These are phyloP conservation scores for Trifolium subterraneum DNA, from an alignment of 306 rosid genomes.

Conservation along the genomic window DNA sequence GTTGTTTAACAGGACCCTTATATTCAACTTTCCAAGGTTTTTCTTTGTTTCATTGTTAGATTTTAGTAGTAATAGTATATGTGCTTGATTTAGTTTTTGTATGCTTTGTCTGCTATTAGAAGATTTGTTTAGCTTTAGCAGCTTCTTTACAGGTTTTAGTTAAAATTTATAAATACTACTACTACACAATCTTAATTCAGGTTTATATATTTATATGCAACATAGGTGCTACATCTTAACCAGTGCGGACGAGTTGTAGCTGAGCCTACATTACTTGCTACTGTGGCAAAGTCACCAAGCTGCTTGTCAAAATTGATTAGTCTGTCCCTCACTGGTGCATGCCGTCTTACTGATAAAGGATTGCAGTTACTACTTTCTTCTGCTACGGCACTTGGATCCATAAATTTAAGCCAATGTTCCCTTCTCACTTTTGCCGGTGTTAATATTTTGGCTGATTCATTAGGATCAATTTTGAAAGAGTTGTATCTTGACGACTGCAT, in stretches of 20 bases:
- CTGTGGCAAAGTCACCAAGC: slow-evolving; percentile 56
- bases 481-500: slow-evolving; percentile 77
- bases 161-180: not conserved
- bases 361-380: slow-evolving; percentile 64
- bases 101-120: not conserved
- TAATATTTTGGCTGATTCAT: slow-evolving; percentile 55
- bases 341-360: slow-evolving; percentile 77
- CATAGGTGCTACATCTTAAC: slow-evolving; percentile 83
- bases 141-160: not conserved
- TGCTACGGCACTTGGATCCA: slow-evolving; percentile 68
- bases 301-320: slow-evolving; percentile 58
- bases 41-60: no score
- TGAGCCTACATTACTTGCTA: slow-evolving; percentile 57
- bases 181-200: slow-evolving; percentile 8
- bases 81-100: no score
- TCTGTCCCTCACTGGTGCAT: slow-evolving; percentile 83
- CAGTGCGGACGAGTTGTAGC: slow-evolving; percentile 79
- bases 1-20: no score
- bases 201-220: slow-evolving; percentile 45
- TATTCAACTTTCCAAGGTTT: no score
- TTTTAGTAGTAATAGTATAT: no score
- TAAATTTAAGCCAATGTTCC: slow-evolving; percentile 89
- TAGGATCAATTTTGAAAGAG: slow-evolving; percentile 73
- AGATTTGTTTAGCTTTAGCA: not conserved
- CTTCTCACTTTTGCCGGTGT: slow-evolving; percentile 69